Evolutionary conservation across 768 basidiomycete genomes (phyloP), one percentile per base, ranked within the genome.

Genomic region (Russula lepida): DNA sequence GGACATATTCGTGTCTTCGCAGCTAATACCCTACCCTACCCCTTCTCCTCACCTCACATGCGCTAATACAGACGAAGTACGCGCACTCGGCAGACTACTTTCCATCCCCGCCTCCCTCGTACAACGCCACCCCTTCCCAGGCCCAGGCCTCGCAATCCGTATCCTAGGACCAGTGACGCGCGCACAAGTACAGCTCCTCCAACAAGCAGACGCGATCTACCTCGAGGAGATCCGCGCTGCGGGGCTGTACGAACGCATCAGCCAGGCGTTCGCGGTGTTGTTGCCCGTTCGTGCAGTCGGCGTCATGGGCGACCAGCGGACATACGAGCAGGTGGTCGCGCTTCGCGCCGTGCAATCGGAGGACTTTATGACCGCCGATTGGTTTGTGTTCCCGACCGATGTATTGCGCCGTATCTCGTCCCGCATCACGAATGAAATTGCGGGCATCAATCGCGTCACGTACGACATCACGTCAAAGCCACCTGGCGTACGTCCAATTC

Each of bases 351-450:
- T 98, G 9, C 88, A 91, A 71, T 86, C 94, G n/a, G 95, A 98
- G 71, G 97, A 99, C 73, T 99, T 99, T 71, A 99, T 99, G 97
- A 99, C 97, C 15, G 97, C 97, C 37, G 95, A 98, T 72, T 98
- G 95, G 95, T 98, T 90, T 76, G 85, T 90, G n/a, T 99, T 98
- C 81, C 95, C 95, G 28, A 77, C 92, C 17, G 86, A 88, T 46
- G 84, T 98, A 12, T 75, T 99, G 60, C 85, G 88, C 64, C 85
- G 86, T 67, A 92, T 99, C 69, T 98, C 95, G 23, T 94, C 92
- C 50, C 82, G 97, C 59, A 98, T 99, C 66, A 99, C 97, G 39
- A 99, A 98, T 73, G 97, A 99, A 73, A 95, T 97, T 8, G 78
- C 81, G 64, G 97, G 97, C n/a, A 85, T 98, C 71, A 98, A 98